Evolutionary conservation across 2,329 filamentous ascomycete genomes (phyloP).

Genomic region (Akanthomyces uredinophilus): DNA sequence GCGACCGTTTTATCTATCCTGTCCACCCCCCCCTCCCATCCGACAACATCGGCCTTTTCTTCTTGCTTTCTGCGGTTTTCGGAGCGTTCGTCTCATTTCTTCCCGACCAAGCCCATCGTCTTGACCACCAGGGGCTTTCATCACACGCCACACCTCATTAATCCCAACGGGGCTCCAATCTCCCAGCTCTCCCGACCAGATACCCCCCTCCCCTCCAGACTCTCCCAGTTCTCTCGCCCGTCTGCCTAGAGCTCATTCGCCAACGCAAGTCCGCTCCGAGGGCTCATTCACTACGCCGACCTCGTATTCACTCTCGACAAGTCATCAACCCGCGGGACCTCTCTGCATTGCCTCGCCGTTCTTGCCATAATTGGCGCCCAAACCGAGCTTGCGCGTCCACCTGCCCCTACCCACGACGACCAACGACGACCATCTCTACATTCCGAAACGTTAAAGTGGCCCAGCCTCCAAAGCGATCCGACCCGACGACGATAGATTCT

Average conservation of each 20-base stretch:
- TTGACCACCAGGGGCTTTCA: background rate
- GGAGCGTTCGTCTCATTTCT: background rate
- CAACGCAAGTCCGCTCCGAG: background rate
- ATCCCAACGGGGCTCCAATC: background rate
- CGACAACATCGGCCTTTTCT: background rate
- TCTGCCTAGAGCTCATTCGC: background rate
- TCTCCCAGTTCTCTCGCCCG: background rate
- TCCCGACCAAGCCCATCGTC: background rate
- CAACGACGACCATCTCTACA: background rate
- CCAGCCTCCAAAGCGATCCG: background rate
- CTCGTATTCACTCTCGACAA: background rate
- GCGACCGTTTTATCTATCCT: background rate
- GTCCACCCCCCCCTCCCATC: background rate
- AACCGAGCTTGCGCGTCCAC: constrained; percentile 1
- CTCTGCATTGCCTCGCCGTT: background rate
- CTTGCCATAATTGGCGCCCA: background rate
- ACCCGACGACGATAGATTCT: background rate
- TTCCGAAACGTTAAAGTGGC: background rate
- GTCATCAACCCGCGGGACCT: background rate
- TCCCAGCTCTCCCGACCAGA: background rate
- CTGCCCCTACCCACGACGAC: background rate
- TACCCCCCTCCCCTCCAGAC: background rate
- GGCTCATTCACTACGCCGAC: background rate
- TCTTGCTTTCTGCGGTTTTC: background rate
- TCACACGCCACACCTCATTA: background rate